These are phyloP conservation scores for Trapa incisa DNA, from an alignment of 345 rosid genomes.

Conservation along the genomic window DNA sequence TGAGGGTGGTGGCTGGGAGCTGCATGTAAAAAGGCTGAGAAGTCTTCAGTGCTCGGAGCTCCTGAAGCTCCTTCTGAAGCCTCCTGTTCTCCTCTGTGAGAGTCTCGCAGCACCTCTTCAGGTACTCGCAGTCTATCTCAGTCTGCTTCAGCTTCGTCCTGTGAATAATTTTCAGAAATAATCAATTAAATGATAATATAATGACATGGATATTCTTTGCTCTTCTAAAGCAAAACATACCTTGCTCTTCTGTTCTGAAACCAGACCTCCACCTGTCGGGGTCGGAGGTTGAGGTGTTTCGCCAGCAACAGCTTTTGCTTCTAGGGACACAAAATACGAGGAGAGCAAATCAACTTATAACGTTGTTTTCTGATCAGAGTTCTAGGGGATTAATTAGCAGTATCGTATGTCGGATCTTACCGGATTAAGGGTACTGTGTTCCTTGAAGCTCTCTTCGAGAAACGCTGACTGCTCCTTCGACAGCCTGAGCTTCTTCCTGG, in stretches of 20 bases:
- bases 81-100: slow-evolving; percentile 89
- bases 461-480: slow-evolving; percentile 92
- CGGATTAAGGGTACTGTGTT: slow-evolving; percentile 88
- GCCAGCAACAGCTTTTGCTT: too few species aligned
- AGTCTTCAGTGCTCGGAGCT: slow-evolving; percentile 69
- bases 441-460: slow-evolving; percentile 95
- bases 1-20: slow-evolving; percentile 96
- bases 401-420: slow-evolving; percentile 24
- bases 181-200: too few species aligned
- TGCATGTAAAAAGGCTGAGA: slow-evolving; percentile 90
- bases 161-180: background rate
- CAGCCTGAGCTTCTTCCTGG: slow-evolving; percentile 93
- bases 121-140: slow-evolving; percentile 94
- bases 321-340: background rate
- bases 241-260: too few species aligned
- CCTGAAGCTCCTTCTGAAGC: slow-evolving; percentile 80
- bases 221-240: too few species aligned
- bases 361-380: too few species aligned
- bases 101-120: slow-evolving; percentile 90
- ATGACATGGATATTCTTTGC: too few species aligned
- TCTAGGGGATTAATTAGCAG: too few species aligned
- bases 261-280: too few species aligned
- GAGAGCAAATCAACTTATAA: background rate
- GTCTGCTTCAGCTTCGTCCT: slow-evolving; percentile 99
- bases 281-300: too few species aligned